Evolutionary conservation across 495 filamentous ascomycete species (phyloP), one percentile per base, ranked within the genome.

Genomic region (Xylaria sp.): DNA sequence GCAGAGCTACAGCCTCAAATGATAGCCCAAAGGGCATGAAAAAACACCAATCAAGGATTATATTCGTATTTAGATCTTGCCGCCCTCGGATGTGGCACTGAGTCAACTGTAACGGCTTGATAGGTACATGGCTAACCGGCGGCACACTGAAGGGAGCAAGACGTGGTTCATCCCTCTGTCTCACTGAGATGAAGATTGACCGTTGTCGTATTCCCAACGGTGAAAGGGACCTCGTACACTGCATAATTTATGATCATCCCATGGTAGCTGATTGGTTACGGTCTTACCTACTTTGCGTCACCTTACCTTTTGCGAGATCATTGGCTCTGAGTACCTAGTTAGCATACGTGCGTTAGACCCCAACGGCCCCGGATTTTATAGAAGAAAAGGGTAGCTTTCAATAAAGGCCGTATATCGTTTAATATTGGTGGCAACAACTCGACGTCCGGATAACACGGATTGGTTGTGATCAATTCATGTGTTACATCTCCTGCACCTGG

Each of bases 101-200:
- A 64, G 44, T 44, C 62, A 52, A 21, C 62, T 7, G n/a, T 26
- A 37, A 52, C 44, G 46, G 31, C 62, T 52, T 5, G 50, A 40
- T 46, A 15, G 44, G 9, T 50, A 35, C 17, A 33, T 6, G 24
- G 21, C 61, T 7, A 17, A 64, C 26, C 12, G 19, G 50, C 7
- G 8, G 37, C 65, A 26, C 26, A 37, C 33, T 24, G 21, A 43
- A 67, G 33, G 65, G 19, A 68, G 40, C 40, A 68, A 37, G 46
- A 26, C 65, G 11, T 57, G 44, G 14, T 31, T 21, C 58, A 61
- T 37, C 26, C 41, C 58, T 19, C 24, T 46, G 44, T 37, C 67
- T 35, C 21, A 31, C 31, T 9, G 17, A 50, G 17, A 44, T 66
- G 29, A 31, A 52, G 29, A n/a, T 21, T 62, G 37, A 40, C 43